A percentile compares a stretch with the other conserved stretches of the same genome.
Conservation (phyloP, 1,284 basidiomycete species). For the Cryptococcus sp. region DNA sequence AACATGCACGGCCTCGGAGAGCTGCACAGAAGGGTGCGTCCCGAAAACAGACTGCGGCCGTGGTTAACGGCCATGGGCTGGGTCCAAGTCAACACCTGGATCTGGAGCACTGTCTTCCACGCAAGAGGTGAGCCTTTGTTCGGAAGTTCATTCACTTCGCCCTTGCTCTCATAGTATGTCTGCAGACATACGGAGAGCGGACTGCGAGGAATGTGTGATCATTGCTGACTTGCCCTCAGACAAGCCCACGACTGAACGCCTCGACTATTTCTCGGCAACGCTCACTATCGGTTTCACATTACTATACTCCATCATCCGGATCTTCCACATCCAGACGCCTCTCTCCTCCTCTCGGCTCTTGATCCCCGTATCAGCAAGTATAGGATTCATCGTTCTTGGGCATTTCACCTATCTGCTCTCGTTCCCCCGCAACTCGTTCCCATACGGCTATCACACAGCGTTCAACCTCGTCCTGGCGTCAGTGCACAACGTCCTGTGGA, state of each 20-base stretch:
- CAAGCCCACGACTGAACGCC: slow-evolving; percentile 76
- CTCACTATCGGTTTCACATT: slow-evolving; percentile 74
- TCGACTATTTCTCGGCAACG: slow-evolving; percentile 95
- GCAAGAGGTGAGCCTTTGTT: slow-evolving; percentile 71
- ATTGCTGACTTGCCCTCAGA: slow-evolving; percentile 58
- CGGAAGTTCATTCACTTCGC: neutral
- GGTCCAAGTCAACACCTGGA: slow-evolving; percentile 86
- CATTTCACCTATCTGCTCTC: slow-evolving; percentile 60
- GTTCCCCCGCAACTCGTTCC: slow-evolving; percentile 67
- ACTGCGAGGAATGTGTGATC: too few species aligned
- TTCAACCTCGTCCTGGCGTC: slow-evolving; percentile 78
- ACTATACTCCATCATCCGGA: slow-evolving; percentile 72
- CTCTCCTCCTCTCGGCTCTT: slow-evolving; percentile 22
- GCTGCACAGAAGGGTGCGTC: slow-evolving; percentile 59
- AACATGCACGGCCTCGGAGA: slow-evolving; percentile 65
- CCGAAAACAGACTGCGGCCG: slow-evolving; percentile 66
- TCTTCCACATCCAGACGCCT: slow-evolving; percentile 64
- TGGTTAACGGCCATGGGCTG: slow-evolving; percentile 72
- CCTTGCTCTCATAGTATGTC: neutral
- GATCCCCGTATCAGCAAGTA: slow-evolving; percentile 23
- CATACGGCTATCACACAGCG: slow-evolving; percentile 92
- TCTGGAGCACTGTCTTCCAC: slow-evolving; percentile 91
- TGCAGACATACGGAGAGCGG: neutral
- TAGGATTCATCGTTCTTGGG: slow-evolving; percentile 33
- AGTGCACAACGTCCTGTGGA: slow-evolving; percentile 76